Evolutionary conservation across 306 rosid species (phyloP).

Genomic region (Lotus japonicus): DNA sequence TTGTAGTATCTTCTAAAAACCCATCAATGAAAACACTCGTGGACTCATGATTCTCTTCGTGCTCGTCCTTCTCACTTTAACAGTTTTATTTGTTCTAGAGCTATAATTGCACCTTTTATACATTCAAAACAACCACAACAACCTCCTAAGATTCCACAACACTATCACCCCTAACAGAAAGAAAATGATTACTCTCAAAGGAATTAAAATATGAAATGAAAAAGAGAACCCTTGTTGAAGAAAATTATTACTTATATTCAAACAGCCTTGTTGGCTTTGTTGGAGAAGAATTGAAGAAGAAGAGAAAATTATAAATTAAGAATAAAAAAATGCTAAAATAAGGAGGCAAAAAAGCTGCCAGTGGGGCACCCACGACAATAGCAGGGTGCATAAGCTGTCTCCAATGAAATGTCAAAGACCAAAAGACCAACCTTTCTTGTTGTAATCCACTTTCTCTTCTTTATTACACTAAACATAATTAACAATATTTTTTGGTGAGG

Average conservation of each 20-base stretch:
- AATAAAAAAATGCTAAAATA: background rate
- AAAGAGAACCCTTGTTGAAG: background rate
- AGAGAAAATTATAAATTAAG: background rate
- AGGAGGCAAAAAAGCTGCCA: conserved; percentile 33
- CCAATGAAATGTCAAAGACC: conserved; percentile 33
- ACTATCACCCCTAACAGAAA: conserved; percentile 14
- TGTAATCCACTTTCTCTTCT: conserved; percentile 37
- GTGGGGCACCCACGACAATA: conserved; percentile 36
- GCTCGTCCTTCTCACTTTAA: conserved; percentile 25
- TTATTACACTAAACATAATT: background rate
- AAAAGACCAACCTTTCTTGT: conserved; percentile 33
- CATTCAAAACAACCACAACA: conserved; percentile 22
- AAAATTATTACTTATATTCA: conserved; percentile 3
- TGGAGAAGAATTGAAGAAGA: conserved; percentile 2
- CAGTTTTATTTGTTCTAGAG: background rate
- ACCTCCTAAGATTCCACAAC: conserved; percentile 33
- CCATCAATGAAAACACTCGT: conserved; percentile 57
- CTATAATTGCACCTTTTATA: conserved; percentile 24
- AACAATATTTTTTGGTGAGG: background rate
- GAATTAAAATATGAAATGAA: conserved; percentile 9
- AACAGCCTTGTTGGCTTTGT: background rate
- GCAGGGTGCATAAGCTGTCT: conserved; percentile 28
- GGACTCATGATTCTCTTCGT: conserved; percentile 38
- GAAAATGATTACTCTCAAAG: conserved; percentile 25
- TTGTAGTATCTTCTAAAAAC: conserved; percentile 32